phyloP scores from a whole-genome alignment of 140 eudicot species.

The Anethum foeniculum region DNA sequence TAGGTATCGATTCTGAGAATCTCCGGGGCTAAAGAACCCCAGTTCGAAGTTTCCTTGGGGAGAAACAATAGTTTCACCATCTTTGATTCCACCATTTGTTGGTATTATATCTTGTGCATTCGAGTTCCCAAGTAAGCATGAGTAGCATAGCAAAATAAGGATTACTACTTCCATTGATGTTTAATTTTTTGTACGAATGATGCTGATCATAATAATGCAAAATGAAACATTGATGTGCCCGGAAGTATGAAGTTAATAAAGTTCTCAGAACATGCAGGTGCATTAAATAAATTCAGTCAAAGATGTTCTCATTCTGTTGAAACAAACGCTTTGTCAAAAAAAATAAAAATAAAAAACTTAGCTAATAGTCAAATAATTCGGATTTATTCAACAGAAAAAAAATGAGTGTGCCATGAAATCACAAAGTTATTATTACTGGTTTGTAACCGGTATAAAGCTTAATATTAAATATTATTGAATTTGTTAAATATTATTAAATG shows the following conservation, averaged over 20 bases:
- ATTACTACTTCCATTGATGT: not conserved
- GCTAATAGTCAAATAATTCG: no score
- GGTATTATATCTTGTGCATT: not conserved
- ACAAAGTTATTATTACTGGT: no score
- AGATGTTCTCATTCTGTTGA: not conserved
- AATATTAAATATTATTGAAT: no score
- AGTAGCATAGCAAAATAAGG: not conserved
- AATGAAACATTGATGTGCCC: not conserved
- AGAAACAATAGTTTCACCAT: slow-evolving; percentile 36
- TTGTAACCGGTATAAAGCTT: no score
- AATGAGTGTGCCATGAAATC: no score
- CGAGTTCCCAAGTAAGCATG: not conserved
- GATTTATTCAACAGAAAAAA: no score
- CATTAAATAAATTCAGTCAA: not conserved
- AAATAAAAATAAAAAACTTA: no score
- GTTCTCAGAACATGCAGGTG: no score
- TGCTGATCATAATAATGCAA: not conserved
- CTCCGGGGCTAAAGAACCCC: slow-evolving; percentile 23
- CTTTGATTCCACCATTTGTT: slow-evolving; percentile 20
- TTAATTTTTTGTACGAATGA: not conserved
- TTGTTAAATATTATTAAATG: no score
- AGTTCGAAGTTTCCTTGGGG: slow-evolving; percentile 23
- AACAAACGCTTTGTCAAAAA: not conserved
- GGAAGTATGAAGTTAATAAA: not conserved
- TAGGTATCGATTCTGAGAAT: slow-evolving; percentile 20